Evolutionary conservation across 768 basidiomycete genomes (phyloP).

Genomic region (Lactarius hatsudake): DNA sequence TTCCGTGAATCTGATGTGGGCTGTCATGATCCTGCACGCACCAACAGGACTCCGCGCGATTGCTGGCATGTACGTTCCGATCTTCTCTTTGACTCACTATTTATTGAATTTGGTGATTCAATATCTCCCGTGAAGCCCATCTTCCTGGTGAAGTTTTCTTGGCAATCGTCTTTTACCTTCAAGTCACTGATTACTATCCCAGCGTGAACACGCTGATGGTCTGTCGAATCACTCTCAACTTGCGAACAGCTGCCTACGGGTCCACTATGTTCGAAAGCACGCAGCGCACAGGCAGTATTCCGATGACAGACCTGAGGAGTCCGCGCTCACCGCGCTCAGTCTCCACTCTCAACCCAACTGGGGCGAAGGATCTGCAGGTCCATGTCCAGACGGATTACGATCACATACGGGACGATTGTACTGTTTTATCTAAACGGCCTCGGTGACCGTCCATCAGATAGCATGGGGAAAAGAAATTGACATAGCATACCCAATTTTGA

Average conservation of each 20-base stretch:
- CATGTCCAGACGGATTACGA: constrained; percentile 18
- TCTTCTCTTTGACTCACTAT: not conserved
- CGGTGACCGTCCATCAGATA: not conserved
- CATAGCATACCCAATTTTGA: not conserved
- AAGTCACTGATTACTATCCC: not conserved
- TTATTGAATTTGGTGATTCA: not conserved
- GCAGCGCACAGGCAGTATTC: constrained; percentile 1
- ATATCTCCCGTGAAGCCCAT: constrained; percentile 14
- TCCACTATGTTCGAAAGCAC: constrained; percentile 16
- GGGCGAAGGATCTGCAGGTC: constrained; percentile 13
- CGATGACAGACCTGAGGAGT: constrained; percentile 13
- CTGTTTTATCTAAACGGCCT: not conserved
- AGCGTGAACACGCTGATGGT: constrained; percentile 26
- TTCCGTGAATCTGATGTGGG: constrained; percentile 27
- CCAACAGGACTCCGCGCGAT: constrained; percentile 27
- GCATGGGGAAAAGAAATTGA: not conserved
- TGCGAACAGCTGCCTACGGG: constrained; percentile 26
- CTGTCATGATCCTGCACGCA: constrained; percentile 26
- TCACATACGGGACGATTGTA: not conserved
- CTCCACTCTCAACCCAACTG: not conserved
- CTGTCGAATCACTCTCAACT: constrained; percentile 27
- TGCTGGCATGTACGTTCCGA: constrained; percentile 21
- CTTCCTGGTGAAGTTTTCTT: constrained; percentile 18
- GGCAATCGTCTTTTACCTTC: not conserved
- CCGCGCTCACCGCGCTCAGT: constrained; percentile 3